Evolutionary conservation across 176 grass and related monocot genomes (phyloP), one percentile per base, ranked within the genome.

Genomic region (Avena sativa): DNA sequence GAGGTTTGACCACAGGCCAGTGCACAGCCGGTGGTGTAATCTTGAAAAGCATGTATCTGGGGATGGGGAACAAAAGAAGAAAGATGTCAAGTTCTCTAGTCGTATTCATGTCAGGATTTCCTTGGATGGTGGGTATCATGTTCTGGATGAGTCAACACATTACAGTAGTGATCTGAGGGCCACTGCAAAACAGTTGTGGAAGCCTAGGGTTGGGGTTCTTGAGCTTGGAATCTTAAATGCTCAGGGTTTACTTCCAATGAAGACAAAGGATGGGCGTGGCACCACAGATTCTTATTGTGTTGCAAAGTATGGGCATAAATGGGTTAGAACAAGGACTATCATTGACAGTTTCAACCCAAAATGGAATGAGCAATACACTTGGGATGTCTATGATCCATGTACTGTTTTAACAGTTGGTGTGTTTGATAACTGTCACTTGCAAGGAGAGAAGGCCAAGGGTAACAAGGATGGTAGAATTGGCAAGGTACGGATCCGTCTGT

Each of bases 331-430:
- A 30, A 84, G 93, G 32, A 90, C 90, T 14, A 86, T 95, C 51
- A 84, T 92, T 14, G 93, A 90, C 48, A 90, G 81, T 66, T 95
- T 89, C 28, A 90, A 19, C 38, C 90, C 90, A 1, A 92, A 84
- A 70, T 92, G 93, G 93, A 95, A 95, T 71, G 93, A 92, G 30
- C 90, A 92, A 75, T 95, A 95, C 81, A 95, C 87, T 21, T 95
- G 93, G 93, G 90, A 95, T 67, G 90, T 95, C 6, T 95, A 92
- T 43, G 93, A 95, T 78, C 90, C 93, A 25, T 95, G 93, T 80
- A 95, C 90, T 16, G 82, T 90, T 14, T 52, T 95, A 17, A 94
- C 90, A 69, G 86, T 94, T 52, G 90, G 81, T 14, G 85, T 92
- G 59, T 94, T 94, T 26, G 90, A 94, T 67, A 92, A 94, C 38